Base-by-base conservation (phyloP, 495 filamentous ascomycete genomes). In the Hyaloscypha variabilis region DNA sequence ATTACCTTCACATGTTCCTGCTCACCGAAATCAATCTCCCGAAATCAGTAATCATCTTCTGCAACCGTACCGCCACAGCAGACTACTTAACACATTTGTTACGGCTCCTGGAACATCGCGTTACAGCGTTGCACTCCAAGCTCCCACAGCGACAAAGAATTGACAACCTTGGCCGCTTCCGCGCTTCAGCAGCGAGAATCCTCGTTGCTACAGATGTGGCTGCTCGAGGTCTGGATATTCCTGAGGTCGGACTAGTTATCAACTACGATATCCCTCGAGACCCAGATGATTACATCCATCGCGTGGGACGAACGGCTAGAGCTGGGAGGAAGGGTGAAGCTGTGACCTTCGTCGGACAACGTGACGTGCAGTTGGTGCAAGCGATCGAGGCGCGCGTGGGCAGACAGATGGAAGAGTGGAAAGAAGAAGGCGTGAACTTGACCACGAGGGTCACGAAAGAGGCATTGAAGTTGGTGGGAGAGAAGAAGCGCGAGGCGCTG, bases 211-310 rank as follows among this genome's bases (percentile, higher is more conserved):
- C 95, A 0, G 96, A 99, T 74, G 94, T 99, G 17, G 95, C 95
- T 1, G 89, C 91, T n/a, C 83, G 95, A 71, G 95, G 95, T 83
- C 85, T 99, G 11, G 95, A 99, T 81, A 97, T 99, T 63, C 96
- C 94, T 0, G 90, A 89, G 65, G 96, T 98, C 1, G 89, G 85
- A 59, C 76, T 98, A 13, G 94, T 99, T 8, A 79, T 99, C 57
- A 98, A 99, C 74, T 98, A 91, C 73, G 96, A 98, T 72, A 87
- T 99, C 21, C 95, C 95, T 1, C 87, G 94, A 2, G 92, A 97
- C 73, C 93, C 95, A 36, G 95, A 97, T 74, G 96, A 97, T 74
- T 99, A 98, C 70, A 92, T 99, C 65, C 95, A 99, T 77, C 89
- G 95, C 24, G 94, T 97, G 60, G 95, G 95, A 71, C 89, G 95